Evolutionary conservation across 108 stramenopile genomes (phyloP).

Genomic region (Fragilaria radians): DNA sequence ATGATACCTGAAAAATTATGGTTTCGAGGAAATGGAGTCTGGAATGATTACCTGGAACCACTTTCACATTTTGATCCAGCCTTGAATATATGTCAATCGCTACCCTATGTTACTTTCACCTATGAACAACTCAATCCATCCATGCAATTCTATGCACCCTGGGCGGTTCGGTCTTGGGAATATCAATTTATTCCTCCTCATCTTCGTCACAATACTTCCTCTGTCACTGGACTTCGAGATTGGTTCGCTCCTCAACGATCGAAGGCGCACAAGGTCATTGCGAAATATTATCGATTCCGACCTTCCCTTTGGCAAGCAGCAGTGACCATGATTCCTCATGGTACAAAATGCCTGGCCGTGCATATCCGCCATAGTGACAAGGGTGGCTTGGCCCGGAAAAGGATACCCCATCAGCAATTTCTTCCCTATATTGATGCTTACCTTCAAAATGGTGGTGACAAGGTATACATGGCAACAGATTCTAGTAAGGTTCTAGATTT

Average conservation of each 20-base stretch:
- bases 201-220: constrained; percentile 2
- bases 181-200: constrained; percentile 42
- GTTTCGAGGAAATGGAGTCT: constrained; percentile 29
- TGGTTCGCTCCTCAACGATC: neutral
- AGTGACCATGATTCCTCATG: neutral
- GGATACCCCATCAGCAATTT: constrained; percentile 38
- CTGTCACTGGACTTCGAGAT: neutral
- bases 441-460: neutral
- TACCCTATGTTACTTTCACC: constrained; percentile 8
- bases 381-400: constrained; percentile 33
- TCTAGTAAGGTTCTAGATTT: constrained; percentile 27
- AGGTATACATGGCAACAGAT: constrained; percentile 45
- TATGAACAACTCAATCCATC: constrained; percentile 36
- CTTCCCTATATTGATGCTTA: neutral
- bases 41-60: constrained; percentile 30
- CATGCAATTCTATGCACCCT: constrained; percentile 38
- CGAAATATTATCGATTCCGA: neutral
- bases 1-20: neutral
- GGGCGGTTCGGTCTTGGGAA: constrained; percentile 46
- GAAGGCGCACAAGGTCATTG: neutral
- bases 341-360: constrained; percentile 24
- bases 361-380: constrained; percentile 66
- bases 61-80: constrained; percentile 22
- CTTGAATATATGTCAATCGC: constrained; percentile 4
- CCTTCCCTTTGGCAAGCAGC: neutral